Evolutionary conservation across 768 basidiomycete genomes (phyloP).

Genomic region (Hemileccinum rubropunctum): DNA sequence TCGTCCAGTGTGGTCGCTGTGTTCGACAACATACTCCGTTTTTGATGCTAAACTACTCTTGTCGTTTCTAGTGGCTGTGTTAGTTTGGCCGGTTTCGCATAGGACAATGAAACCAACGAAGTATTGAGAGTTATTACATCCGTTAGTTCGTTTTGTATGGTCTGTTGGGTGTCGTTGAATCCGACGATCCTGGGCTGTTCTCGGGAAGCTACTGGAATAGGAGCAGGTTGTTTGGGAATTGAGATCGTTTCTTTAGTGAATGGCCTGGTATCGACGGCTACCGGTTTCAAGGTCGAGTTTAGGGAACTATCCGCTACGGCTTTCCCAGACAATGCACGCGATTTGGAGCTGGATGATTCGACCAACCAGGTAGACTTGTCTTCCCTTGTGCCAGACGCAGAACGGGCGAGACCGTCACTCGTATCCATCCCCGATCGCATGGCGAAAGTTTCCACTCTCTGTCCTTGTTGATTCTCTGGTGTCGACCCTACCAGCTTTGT

Average conservation of each 20-base stretch:
- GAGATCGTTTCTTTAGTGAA: not conserved
- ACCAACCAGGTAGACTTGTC: not conserved
- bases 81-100: not conserved
- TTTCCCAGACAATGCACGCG: not conserved
- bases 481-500: not conserved
- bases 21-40: not conserved
- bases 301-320: not conserved
- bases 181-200: not conserved
- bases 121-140: not conserved
- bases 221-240: not conserved
- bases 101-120: slow-evolving; percentile 2
- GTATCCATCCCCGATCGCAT: not conserved
- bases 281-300: not conserved
- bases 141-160: not conserved
- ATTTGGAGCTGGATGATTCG: not conserved
- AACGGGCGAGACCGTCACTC: no score
- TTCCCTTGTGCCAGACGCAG: not conserved
- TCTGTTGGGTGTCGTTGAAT: not conserved
- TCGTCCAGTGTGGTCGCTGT: not conserved
- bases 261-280: not conserved
- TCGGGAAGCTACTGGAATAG: not conserved
- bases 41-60: not conserved
- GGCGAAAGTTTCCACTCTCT: not conserved
- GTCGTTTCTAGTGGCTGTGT: not conserved
- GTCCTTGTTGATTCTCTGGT: not conserved